These are phyloP conservation scores for Suhomyces canberraensis DNA, from an alignment of 805 yeast species.

Conservation along the genomic window DNA sequence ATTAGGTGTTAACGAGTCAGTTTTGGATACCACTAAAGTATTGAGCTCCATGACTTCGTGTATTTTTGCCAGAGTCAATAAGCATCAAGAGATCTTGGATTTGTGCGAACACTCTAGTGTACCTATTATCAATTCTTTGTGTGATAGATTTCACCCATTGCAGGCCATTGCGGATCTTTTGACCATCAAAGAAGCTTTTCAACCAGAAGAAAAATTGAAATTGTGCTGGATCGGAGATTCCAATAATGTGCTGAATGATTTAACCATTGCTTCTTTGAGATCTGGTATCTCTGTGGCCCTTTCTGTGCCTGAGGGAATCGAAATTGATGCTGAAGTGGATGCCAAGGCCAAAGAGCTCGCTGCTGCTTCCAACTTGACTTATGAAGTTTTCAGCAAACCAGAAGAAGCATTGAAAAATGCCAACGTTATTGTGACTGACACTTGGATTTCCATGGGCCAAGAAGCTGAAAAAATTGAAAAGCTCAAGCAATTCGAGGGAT, in stretches of 20 bases:
- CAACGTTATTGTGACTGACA: constrained; percentile 87
- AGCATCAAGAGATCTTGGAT: constrained; percentile 77
- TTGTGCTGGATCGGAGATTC: constrained; percentile 97
- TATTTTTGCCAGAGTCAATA: constrained; percentile 91
- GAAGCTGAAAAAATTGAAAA: constrained; percentile 73
- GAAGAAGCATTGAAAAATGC: constrained; percentile 69
- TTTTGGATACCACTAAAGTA: constrained; percentile 85
- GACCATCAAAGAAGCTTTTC: constrained; percentile 79
- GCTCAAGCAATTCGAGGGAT: constrained; percentile 78
- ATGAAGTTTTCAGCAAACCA: constrained; percentile 71
- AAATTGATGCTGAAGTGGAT: constrained; percentile 55
- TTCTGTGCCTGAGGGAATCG: constrained; percentile 78
- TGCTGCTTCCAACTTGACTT: constrained; percentile 34
- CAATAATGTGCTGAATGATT: constrained; percentile 91
- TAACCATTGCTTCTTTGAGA: constrained; percentile 82
- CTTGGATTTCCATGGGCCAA: constrained; percentile 98
- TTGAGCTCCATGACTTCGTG: constrained; percentile 96
- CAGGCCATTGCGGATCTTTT: constrained; percentile 91
- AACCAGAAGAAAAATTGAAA: constrained; percentile 56
- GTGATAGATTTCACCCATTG: constrained; percentile 91
- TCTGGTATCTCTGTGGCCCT: constrained; percentile 78
- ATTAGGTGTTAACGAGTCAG: constrained; percentile 89
- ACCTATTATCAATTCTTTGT: constrained; percentile 89
- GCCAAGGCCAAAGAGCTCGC: constrained; percentile 54
- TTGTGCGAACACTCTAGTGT: constrained; percentile 77